A percentile compares a stretch with the other conserved stretches of the same genome.
phyloP scores from a whole-genome alignment of 2,329 filamentous ascomycete genomes.

The Graphilbum ipis-grandicollis region DNA sequence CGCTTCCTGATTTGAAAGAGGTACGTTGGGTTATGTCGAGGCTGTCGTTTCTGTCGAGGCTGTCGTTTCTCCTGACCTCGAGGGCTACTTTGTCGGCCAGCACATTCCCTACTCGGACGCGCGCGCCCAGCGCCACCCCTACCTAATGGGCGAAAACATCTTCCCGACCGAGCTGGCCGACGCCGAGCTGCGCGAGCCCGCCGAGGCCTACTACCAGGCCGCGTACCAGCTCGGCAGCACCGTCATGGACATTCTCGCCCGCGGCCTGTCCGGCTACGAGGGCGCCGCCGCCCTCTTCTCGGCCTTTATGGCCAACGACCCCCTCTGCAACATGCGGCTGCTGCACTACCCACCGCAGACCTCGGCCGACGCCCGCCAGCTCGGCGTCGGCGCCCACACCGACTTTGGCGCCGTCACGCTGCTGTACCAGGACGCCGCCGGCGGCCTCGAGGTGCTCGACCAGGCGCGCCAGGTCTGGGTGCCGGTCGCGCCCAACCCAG shows the following conservation, averaged over 20 bases:
- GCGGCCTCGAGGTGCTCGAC: conserved; percentile 31
- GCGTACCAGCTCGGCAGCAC: no score
- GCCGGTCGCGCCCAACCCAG: conserved; percentile 25
- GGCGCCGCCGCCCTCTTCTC: no score
- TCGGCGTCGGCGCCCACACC: conserved; percentile 27
- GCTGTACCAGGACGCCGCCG: conserved; percentile 29
- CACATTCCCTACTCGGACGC: conserved; percentile 17
- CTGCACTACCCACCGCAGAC: conserved; percentile 28
- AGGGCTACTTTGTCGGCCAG: conserved; percentile 20
- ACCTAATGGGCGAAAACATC: conserved; percentile 21
- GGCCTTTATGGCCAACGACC: conserved; percentile 23
- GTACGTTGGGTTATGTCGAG: conserved; percentile 7
- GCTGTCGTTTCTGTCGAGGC: neutral
- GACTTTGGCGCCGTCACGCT: conserved; percentile 38
- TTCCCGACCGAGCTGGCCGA: conserved; percentile 22
- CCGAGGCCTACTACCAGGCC: no score
- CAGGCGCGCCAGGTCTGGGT: conserved; percentile 18
- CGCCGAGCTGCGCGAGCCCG: conserved; percentile 22
- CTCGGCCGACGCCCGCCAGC: conserved; percentile 7
- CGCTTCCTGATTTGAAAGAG: conserved; percentile 29
- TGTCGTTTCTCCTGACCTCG: neutral
- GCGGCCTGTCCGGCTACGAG: no score
- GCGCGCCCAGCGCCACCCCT: conserved; percentile 12
- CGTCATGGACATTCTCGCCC: conserved; percentile 18
- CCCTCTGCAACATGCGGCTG: conserved; percentile 24